phyloP scores from a whole-genome alignment of 1,284 basidiomycete species.

The Violaceomyces palustris region DNA sequence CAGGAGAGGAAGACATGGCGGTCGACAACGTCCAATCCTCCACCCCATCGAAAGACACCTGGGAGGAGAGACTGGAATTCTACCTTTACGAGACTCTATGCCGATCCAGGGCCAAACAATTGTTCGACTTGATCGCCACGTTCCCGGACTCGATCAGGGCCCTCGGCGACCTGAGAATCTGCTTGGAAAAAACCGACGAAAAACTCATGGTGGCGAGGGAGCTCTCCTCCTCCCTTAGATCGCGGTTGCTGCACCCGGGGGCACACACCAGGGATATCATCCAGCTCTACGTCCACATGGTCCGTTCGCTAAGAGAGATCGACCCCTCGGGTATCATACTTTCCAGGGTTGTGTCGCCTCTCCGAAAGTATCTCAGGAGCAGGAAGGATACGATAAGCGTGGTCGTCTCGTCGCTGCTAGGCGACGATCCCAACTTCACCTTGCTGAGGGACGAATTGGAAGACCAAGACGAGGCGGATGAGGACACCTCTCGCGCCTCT shows the following conservation, averaged over 20 bases:
- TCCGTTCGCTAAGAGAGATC: constrained; percentile 80
- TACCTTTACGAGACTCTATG: constrained; percentile 33
- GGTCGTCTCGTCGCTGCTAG: constrained; percentile 46
- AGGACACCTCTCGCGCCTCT: neutral
- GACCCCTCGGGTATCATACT: constrained; percentile 88
- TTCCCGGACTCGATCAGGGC: constrained; percentile 82
- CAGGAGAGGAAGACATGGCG: too few species aligned
- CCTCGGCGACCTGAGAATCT: constrained; percentile 77
- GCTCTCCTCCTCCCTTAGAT: constrained; percentile 58
- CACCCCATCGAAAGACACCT: too few species aligned
- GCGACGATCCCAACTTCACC: constrained; percentile 42
- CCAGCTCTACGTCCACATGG: constrained; percentile 87
- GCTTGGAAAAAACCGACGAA: constrained; percentile 33
- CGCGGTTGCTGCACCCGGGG: constrained; percentile 85
- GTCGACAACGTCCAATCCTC: too few species aligned
- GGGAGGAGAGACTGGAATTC: constrained; percentile 26
- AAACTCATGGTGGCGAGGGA: constrained; percentile 62
- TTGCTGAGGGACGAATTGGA: constrained; percentile 44
- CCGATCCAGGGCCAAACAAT: constrained; percentile 55
- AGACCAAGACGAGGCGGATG: constrained; percentile 20
- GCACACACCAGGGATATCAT: constrained; percentile 90
- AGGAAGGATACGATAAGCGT: constrained; percentile 45
- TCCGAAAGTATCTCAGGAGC: constrained; percentile 39
- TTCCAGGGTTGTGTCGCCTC: constrained; percentile 41
- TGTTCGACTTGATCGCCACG: constrained; percentile 93